Percentiles rank a stretch among this genome's conserved stretches.
These are phyloP conservation scores for Rhynchosporium secalis DNA, from an alignment of 2,329 filamentous ascomycete genomes.

Conservation along the genomic window DNA sequence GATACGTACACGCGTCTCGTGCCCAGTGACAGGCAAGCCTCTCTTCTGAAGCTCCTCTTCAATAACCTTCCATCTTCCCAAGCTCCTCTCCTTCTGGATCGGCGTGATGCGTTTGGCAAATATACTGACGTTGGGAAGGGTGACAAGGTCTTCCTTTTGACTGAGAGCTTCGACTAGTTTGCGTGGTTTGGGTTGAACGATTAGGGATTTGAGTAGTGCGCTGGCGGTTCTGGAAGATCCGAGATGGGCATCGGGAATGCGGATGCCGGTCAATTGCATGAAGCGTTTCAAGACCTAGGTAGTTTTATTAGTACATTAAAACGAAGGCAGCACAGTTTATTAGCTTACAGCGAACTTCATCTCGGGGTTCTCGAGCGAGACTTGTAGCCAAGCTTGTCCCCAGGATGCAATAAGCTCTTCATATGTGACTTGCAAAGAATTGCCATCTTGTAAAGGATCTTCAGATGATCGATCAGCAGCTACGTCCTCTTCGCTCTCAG, in stretches of 20 bases:
- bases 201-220: conserved; percentile 54
- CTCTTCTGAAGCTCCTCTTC: conserved; percentile 66
- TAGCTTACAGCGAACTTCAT: conserved; percentile 73
- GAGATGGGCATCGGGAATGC: conserved; percentile 70
- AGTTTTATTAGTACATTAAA: conserved; percentile 19
- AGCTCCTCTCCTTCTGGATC: conserved; percentile 68
- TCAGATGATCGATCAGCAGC: conserved; percentile 33
- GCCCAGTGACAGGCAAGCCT: conserved; percentile 57
- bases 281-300: conserved; percentile 75
- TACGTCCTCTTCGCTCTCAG: conserved; percentile 36
- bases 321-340: neutral
- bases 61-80: conserved; percentile 80
- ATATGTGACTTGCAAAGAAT: conserved; percentile 30
- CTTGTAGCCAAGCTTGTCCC: conserved; percentile 57
- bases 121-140: conserved; percentile 70
- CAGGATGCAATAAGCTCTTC: conserved; percentile 44
- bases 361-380: conserved; percentile 56
- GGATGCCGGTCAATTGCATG: conserved; percentile 76
- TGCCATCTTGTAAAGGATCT: conserved; percentile 24
- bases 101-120: conserved; percentile 64
- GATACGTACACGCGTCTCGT: conserved; percentile 5
- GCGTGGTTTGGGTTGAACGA: conserved; percentile 54
- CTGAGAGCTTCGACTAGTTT: conserved; percentile 64
- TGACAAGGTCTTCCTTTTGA: conserved; percentile 47
- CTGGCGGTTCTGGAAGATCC: conserved; percentile 54